Evolutionary conservation across 768 basidiomycete species (phyloP).

Genomic region (Baorangia bicolor): DNA sequence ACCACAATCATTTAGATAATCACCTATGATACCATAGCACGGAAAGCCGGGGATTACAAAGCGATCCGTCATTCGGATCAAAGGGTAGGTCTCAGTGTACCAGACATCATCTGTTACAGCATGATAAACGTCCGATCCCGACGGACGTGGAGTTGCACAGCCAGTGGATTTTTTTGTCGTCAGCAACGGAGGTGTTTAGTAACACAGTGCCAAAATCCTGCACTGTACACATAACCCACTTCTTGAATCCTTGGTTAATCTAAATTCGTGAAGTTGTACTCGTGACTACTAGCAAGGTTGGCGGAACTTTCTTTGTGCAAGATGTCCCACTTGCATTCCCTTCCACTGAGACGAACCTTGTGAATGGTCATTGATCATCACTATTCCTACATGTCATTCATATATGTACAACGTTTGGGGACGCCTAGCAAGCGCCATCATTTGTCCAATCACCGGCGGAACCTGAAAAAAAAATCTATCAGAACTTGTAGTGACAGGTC

Average conservation of each 20-base stretch:
- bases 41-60: neutral
- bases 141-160: neutral
- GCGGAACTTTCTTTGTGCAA: neutral
- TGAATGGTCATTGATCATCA: neutral
- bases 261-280: neutral
- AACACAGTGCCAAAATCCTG: neutral
- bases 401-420: neutral
- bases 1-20: neutral
- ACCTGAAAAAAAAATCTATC: conserved; percentile 32
- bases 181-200: neutral
- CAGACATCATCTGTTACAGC: neutral
- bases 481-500: neutral
- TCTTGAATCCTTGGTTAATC: neutral
- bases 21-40: neutral
- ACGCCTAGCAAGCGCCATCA: conserved; percentile 47
- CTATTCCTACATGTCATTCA: neutral
- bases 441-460: conserved; percentile 55
- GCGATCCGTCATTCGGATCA: neutral
- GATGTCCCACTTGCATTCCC: neutral
- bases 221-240: neutral
- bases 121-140: neutral
- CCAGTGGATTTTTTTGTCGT: neutral
- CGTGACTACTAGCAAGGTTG: neutral
- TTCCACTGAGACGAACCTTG: neutral
- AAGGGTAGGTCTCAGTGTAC: neutral